These are phyloP conservation scores for Jasminum sambac DNA, from an alignment of 257 asterid species.

Conservation along the genomic window DNA sequence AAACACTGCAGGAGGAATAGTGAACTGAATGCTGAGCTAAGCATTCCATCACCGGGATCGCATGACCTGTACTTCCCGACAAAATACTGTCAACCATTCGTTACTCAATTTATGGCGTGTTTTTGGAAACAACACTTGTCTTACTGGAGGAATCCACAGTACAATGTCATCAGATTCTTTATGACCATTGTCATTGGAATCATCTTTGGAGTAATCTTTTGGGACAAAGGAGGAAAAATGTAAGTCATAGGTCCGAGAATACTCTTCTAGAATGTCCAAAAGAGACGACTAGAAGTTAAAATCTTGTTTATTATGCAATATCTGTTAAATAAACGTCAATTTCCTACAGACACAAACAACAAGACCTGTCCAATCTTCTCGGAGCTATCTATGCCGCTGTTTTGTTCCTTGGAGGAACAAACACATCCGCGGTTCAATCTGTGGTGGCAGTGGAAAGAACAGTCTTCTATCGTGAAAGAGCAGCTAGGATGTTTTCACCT, in stretches of 20 bases:
- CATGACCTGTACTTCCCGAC: slow-evolving; percentile 59
- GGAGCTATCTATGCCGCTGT: slow-evolving; percentile 80
- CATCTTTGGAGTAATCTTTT: slow-evolving; percentile 59
- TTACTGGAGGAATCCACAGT: slow-evolving; percentile 75
- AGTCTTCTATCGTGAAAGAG: slow-evolving; percentile 64
- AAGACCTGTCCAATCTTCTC: slow-evolving; percentile 56
- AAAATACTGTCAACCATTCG: slow-evolving; percentile 58
- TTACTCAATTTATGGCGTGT: slow-evolving; percentile 52
- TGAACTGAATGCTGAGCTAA: slow-evolving; percentile 42
- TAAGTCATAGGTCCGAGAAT: slow-evolving; percentile 25
- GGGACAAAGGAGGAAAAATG: slow-evolving; percentile 67
- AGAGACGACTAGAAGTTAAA: not conserved
- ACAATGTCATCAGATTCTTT: slow-evolving; percentile 59
- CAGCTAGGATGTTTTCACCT: slow-evolving; percentile 70
- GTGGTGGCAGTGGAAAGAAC: slow-evolving; percentile 70
- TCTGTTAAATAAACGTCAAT: not conserved
- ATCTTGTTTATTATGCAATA: not conserved
- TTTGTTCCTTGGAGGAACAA: slow-evolving; percentile 65
- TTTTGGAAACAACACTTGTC: slow-evolving; percentile 75
- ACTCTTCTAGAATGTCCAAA: not conserved
- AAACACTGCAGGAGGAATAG: slow-evolving; percentile 47
- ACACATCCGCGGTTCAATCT: slow-evolving; percentile 65
- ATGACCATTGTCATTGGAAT: slow-evolving; percentile 63
- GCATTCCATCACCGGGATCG: slow-evolving; percentile 44
- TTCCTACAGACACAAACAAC: slow-evolving; percentile 46